Evolutionary conservation across 306 rosid genomes (phyloP), one percentile per base, ranked within the genome.

Genomic region (Gleditsia sinensis): DNA sequence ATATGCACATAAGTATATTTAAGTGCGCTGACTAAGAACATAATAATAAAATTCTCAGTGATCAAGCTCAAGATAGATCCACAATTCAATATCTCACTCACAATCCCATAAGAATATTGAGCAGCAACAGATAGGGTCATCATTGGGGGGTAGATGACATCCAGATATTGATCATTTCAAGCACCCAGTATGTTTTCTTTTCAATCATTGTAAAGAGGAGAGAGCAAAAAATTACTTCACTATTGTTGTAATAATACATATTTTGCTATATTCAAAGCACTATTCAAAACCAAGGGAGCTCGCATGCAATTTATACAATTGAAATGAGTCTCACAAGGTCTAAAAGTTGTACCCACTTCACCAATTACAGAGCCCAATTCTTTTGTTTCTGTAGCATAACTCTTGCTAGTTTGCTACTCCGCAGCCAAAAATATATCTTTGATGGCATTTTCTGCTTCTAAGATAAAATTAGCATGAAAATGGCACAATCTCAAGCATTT

Each of bases 1-100:
- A 13, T 24, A 58, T 67, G 30, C 53, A 46, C 4, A 58, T 78
- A 75, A 79, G 59, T 66, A 50, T 14, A 81, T 36, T 53, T 13
- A 55, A 61, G 42, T 12, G n/a, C 20, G 20, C 53, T 69, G 63
- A 69, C 42, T 16, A 72, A 23, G 45, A 46, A 27, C 25, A 69
- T 68, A 48, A 17, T 19, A 34, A 25, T 3, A 39, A 27, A 74
- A 42, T 13, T 39, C 64, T 60, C 73, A 77, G 19, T 30, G 16
- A 72, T 30, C 32, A 11, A 67, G 32, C 68, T 76, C 49, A 23
- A 60, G 66, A 39, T 25, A 27, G 54, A 64, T 76, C 53, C 48
- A 48, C n/a, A 24, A 19, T 24, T 27, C 73, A 75, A 5, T 39
- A 60, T 32, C 37, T 58, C 17, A 3, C 68, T 30, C 49, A 46